These are phyloP conservation scores for Colletotrichum aenigma DNA, from an alignment of 2,329 filamentous ascomycete genomes.

Conservation along the genomic window DNA sequence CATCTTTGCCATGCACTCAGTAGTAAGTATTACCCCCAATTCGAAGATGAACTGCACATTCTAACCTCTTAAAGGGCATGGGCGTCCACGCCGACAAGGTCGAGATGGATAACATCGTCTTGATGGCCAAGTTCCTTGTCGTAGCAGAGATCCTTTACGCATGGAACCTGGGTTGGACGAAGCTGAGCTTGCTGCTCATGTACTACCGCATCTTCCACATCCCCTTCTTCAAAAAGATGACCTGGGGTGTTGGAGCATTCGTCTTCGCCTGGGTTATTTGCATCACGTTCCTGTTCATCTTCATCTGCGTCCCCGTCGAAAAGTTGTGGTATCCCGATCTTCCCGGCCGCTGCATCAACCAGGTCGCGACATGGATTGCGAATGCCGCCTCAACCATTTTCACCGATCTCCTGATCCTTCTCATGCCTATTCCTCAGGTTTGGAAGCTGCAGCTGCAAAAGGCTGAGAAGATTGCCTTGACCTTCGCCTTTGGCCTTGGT, in stretches of 20 bases:
- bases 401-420: conserved; percentile 49
- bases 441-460: conserved; percentile 47
- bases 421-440: conserved; percentile 48
- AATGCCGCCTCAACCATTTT: conserved; percentile 52
- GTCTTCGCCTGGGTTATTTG: conserved; percentile 51
- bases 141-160: conserved; percentile 52
- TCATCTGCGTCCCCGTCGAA: conserved; percentile 54
- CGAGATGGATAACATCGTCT: conserved; percentile 37
- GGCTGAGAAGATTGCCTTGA: conserved; percentile 47
- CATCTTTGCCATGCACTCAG: conserved; percentile 49
- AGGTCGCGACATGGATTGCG: conserved; percentile 54
- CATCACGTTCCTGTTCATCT: conserved; percentile 54
- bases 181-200: conserved; percentile 54
- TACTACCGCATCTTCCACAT: conserved; percentile 57
- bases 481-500: conserved; percentile 47
- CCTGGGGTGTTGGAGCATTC: conserved; percentile 43
- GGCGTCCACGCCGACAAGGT: conserved; percentile 49
- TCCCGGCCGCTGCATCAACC: conserved; percentile 52
- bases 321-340: conserved; percentile 52
- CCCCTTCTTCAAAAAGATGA: conserved; percentile 44
- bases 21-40: neutral
- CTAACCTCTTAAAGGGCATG: conserved; percentile 38
- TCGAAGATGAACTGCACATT: neutral
- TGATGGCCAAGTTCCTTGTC: conserved; percentile 51
- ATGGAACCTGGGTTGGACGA: conserved; percentile 54